Evolutionary conservation across 202 grass and related monocot genomes (phyloP), one percentile per base, ranked within the genome.

Genomic region (Saccharum hybrid): DNA sequence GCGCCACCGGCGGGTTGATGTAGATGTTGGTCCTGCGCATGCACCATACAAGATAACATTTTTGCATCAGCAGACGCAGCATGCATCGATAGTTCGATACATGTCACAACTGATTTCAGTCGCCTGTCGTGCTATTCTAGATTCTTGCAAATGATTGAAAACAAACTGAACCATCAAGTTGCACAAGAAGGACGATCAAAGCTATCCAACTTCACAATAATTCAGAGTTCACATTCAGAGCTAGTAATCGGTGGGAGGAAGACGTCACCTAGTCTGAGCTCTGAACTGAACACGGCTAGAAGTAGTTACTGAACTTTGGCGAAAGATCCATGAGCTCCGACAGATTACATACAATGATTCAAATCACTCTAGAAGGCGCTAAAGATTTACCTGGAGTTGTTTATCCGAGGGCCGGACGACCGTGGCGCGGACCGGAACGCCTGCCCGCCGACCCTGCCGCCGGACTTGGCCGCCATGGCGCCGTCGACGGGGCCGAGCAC

Each of bases 391-490:
- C 96, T 98, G 3, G 89, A 92, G 70, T 96, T 98, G 86, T 98
- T 98, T 66, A 90, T 98, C 86, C 96, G 87, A 14, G 93, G 96
- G 51, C 93, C 96, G 1, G 96, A 96, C 19, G 88, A 15, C 68
- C 87, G 88, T 22, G 96, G 96, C 37, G 92, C 93, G 0, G 96
- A 92, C 21, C 96, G 91, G 80, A 98, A 98, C 56, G 96, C 96
- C 89, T 98, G 82, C 10, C 96, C 96, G 19, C 96, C 96, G 51
- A 98, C 68, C 86, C 96, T 94, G 60, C 96, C 96, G 31, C 96
- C 93, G 22, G 96, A 96, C 83, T 98, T 98, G 10, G 83, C 91
- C 38, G 93, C 96, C 89, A 90, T 71, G 46, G 93, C 91, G 31
- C 79, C 87, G 18, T 94, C 93, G 66, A 98, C 86, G n/a, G 91